Percentiles rank a stretch among this genome's conserved stretches.
These are phyloP conservation scores for Haplosporangium sp. DNA, from an alignment of 371 early-diverging fungal genomes.

Conservation along the genomic window DNA sequence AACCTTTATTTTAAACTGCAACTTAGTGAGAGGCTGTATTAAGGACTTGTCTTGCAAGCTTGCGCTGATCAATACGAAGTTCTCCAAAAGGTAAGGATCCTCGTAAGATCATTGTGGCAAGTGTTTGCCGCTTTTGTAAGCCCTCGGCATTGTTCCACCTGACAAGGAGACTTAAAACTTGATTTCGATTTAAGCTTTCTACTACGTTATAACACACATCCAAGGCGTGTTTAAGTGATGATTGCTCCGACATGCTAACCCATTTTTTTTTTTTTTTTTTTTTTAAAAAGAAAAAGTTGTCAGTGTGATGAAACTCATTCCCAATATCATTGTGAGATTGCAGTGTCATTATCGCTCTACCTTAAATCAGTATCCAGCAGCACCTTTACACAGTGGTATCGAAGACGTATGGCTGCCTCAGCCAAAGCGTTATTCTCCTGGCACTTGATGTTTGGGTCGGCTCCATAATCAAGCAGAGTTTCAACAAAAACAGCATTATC, in stretches of 20 bases:
- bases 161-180: slow-evolving; percentile 35
- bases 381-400: slow-evolving; percentile 50
- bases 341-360: slow-evolving; percentile 4
- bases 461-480: slow-evolving; percentile 48
- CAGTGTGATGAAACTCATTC: not conserved
- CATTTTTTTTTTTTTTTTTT: not conserved
- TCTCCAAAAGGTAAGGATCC: slow-evolving; percentile 37
- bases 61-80: slow-evolving; percentile 34
- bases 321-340: too few species aligned
- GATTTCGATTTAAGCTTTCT: slow-evolving; percentile 37
- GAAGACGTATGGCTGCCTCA: slow-evolving; percentile 43
- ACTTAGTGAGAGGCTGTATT: not conserved
- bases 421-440: slow-evolving; percentile 52
- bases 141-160: slow-evolving; percentile 45
- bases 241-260: slow-evolving; percentile 38
- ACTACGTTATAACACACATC: slow-evolving; percentile 44
- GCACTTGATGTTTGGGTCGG: slow-evolving; percentile 41
- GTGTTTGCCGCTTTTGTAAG: slow-evolving; percentile 29
- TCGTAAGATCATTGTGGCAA: slow-evolving; percentile 43
- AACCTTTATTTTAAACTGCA: too few species aligned
- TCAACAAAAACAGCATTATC: slow-evolving; percentile 46
- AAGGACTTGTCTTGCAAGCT: slow-evolving; percentile 31
- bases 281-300: not conserved
- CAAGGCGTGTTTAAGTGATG: slow-evolving; percentile 42
- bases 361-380: slow-evolving; percentile 47